Conservation (phyloP, 2,329 filamentous ascomycete species). For the Seiridium unicorne region DNA sequence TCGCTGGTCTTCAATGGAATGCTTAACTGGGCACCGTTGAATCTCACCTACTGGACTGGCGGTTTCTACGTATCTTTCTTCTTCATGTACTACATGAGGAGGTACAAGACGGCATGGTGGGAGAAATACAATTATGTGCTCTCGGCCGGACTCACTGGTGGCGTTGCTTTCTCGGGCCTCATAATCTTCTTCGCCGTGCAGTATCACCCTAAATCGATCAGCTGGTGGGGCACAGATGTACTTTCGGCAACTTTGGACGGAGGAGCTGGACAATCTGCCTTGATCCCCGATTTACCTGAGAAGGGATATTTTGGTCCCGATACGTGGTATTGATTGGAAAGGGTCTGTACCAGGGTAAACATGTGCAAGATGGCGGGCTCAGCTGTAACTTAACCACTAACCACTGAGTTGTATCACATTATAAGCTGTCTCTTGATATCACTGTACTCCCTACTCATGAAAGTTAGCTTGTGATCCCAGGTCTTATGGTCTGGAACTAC, state of each 20-base stretch:
- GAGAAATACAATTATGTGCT: conserved; percentile 53
- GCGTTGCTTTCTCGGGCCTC: conserved; percentile 48
- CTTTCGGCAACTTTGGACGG: neutral
- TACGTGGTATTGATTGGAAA: neutral
- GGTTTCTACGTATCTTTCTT: neutral
- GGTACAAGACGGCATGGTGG: conserved; percentile 47
- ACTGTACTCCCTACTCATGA: too few relatives aligned
- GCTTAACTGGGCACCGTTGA: conserved; percentile 46
- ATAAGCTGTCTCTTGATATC: too few relatives aligned
- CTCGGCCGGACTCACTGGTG: conserved; percentile 48
- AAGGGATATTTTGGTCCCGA: neutral
- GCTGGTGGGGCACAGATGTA: conserved; percentile 26
- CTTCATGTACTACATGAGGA: neutral
- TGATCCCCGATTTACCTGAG: neutral
- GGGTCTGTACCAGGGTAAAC: too few relatives aligned
- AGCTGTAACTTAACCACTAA: too few relatives aligned
- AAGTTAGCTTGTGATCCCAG: too few relatives aligned
- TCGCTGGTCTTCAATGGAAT: conserved; percentile 45
- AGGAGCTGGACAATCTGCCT: neutral
- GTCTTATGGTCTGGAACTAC: too few relatives aligned
- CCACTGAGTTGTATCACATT: too few relatives aligned
- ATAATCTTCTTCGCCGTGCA: conserved; percentile 54
- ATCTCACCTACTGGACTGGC: conserved; percentile 44
- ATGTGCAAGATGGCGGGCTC: too few relatives aligned
- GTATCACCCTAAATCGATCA: conserved; percentile 37